A percentile compares a stretch with the other conserved stretches of the same genome.
Evolutionary conservation across 2,329 filamentous ascomycete genomes (phyloP).

Genomic region (Hymenotorrendiella dingleyae): DNA sequence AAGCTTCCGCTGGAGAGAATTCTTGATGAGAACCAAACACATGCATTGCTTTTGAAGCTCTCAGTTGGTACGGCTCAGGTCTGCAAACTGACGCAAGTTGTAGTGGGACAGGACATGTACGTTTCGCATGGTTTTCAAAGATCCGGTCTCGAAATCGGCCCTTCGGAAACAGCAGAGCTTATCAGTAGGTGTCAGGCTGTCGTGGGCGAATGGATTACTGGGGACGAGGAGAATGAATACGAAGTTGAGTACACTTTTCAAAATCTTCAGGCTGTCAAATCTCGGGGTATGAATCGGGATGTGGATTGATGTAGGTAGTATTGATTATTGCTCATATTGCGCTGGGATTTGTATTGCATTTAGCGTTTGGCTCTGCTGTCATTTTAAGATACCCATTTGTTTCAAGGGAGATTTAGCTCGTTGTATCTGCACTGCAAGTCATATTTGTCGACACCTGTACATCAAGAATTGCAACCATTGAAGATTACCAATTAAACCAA

Average conservation of each 20-base stretch:
- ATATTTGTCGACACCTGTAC: not conserved
- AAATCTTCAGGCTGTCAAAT: constrained; percentile 7
- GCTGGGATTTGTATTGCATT: constrained; percentile 8
- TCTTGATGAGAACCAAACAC: constrained; percentile 16
- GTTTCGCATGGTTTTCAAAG: constrained; percentile 11
- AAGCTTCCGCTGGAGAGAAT: constrained; percentile 27
- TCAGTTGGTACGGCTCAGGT: constrained; percentile 10
- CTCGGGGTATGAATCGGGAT: not conserved
- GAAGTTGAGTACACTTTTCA: constrained; percentile 19
- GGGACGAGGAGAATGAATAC: constrained; percentile 3
- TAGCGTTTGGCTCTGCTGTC: constrained; percentile 15
- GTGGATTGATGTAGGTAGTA: constrained; percentile 2
- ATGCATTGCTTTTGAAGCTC: constrained; percentile 17
- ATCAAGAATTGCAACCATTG: too few relatives aligned
- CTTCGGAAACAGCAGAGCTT: constrained; percentile 6
- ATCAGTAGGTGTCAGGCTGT: constrained; percentile 11
- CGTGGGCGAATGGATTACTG: constrained; percentile 18
- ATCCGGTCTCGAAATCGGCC: constrained; percentile 15
- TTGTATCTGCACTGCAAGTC: not conserved
- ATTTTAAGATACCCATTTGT: constrained; percentile 25
- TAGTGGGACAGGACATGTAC: constrained; percentile 20
- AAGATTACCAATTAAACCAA: too few relatives aligned
- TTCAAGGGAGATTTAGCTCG: too few relatives aligned
- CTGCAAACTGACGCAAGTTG: not conserved
- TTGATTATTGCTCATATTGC: not conserved